phyloP scores from a whole-genome alignment of 345 rosid genomes.

The Eutrema yunnanense region DNA sequence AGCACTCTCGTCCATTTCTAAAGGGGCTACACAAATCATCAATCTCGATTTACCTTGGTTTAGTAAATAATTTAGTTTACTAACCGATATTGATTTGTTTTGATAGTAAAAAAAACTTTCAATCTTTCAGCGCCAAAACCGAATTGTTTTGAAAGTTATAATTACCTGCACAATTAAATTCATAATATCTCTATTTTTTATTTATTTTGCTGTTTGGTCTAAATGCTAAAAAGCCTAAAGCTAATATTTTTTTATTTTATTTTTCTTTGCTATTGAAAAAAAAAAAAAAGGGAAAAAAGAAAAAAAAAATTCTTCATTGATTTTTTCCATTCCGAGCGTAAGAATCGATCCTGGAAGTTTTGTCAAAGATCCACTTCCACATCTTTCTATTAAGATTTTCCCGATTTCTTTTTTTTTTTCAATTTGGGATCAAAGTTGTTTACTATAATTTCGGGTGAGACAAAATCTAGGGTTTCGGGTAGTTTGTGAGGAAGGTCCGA shows the following conservation, averaged over 20 bases:
- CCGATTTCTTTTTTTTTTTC: neutral
- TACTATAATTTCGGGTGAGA: neutral
- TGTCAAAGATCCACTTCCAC: constrained; percentile 9
- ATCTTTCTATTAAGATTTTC: constrained; percentile 6
- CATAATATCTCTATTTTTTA: neutral
- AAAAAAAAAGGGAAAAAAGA: neutral
- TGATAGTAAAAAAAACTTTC: neutral
- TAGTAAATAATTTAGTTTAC: neutral
- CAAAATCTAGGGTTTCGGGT: constrained; percentile 18
- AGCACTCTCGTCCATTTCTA: neutral
- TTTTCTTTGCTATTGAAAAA: neutral
- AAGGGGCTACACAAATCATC: neutral
- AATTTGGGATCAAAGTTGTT: constrained; percentile 1
- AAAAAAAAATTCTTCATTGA: constrained; percentile 2
- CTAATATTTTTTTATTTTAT: neutral
- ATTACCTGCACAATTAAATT: neutral
- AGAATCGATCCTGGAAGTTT: constrained; percentile 24
- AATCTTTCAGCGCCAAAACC: constrained; percentile 19
- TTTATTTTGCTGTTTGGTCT: neutral
- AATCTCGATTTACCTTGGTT: neutral
- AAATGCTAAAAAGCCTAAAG: neutral
- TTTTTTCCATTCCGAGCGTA: constrained; percentile 15
- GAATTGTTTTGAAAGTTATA: neutral
- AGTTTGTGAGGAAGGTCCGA: constrained; percentile 34
- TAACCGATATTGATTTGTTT: neutral